Percentiles rank a stretch among this genome's conserved stretches.
Evolutionary conservation across 1,284 basidiomycete species (phyloP).

Genomic region (Ustilago esculenta): DNA sequence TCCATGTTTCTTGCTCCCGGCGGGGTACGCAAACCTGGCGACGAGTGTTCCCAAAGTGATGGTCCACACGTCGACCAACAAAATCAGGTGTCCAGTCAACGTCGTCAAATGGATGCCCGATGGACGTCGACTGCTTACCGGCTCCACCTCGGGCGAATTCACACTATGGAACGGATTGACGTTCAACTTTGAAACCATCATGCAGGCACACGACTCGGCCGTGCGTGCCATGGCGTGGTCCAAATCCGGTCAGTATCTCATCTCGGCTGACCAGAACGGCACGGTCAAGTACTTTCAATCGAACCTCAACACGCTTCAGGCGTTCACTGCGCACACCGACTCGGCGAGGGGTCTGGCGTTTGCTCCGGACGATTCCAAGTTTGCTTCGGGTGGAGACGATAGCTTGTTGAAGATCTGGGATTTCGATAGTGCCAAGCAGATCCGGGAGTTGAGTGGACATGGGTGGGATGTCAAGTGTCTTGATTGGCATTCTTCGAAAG

Average conservation of each 20-base stretch:
- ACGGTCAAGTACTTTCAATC: constrained; percentile 98
- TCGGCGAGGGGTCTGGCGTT: constrained; percentile 88
- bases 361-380: constrained; percentile 87
- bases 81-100: constrained; percentile 95
- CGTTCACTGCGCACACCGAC: constrained; percentile 80
- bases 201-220: constrained; percentile 94
- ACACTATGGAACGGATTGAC: constrained; percentile 98
- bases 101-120: constrained; percentile 97
- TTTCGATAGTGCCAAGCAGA: constrained; percentile 79
- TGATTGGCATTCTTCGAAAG: constrained; percentile 97
- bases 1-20: constrained; percentile 78
- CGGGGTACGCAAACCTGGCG: constrained; percentile 86
- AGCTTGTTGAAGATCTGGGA: constrained; percentile 93
- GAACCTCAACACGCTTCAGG: constrained; percentile 97
- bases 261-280: constrained; percentile 90
- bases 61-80: constrained; percentile 97
- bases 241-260: constrained; percentile 87
- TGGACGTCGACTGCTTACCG: constrained; percentile 88
- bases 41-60: constrained; percentile 94
- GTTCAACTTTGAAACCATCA: constrained; percentile 99
- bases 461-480: constrained; percentile 99
- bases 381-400: constrained; percentile 94
- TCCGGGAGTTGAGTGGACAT: constrained; percentile 82
- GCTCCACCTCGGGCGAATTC: constrained; percentile 96
- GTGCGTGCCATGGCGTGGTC: constrained; percentile 90